phyloP scores from a whole-genome alignment of 768 basidiomycete species.

The Ramaria sp. region DNA sequence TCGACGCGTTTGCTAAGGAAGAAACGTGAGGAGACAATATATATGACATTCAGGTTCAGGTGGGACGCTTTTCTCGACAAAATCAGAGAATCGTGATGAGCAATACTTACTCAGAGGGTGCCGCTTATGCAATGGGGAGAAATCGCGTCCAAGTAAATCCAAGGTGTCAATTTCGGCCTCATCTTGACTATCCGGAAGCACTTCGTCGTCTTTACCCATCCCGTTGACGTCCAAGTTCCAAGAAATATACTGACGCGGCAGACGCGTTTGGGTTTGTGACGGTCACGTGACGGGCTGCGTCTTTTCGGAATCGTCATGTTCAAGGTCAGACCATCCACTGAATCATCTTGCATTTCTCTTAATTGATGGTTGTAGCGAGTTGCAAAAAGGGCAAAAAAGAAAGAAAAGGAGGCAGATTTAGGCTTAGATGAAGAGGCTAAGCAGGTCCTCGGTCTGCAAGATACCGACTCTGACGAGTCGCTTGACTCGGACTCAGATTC shows the following conservation, averaged over 20 bases:
- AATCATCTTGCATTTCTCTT: not conserved
- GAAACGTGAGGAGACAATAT: not conserved
- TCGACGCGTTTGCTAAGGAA: not conserved
- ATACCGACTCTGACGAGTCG: conserved; percentile 67
- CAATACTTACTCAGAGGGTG: not conserved
- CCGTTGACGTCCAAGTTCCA: not conserved
- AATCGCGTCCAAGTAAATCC: not conserved
- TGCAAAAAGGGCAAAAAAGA: conserved; percentile 51
- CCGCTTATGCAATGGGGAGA: not conserved
- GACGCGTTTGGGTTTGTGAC: too few species aligned
- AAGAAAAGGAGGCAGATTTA: conserved; percentile 53
- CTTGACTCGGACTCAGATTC: conserved; percentile 25
- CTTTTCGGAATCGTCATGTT: not conserved
- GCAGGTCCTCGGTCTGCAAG: conserved; percentile 53
- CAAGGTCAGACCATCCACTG: not conserved
- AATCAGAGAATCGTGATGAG: not conserved
- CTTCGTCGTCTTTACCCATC: conserved; percentile 1
- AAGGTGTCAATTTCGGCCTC: not conserved
- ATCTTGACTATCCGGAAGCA: conserved; percentile 1
- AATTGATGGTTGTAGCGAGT: conserved; percentile 51
- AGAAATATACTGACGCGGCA: not conserved
- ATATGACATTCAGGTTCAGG: not conserved
- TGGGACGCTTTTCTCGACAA: not conserved
- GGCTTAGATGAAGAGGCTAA: conserved; percentile 56
- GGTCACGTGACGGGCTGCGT: not conserved